Conservation (phyloP, 140 eudicot species). For the Oenanthe javanica region DNA sequence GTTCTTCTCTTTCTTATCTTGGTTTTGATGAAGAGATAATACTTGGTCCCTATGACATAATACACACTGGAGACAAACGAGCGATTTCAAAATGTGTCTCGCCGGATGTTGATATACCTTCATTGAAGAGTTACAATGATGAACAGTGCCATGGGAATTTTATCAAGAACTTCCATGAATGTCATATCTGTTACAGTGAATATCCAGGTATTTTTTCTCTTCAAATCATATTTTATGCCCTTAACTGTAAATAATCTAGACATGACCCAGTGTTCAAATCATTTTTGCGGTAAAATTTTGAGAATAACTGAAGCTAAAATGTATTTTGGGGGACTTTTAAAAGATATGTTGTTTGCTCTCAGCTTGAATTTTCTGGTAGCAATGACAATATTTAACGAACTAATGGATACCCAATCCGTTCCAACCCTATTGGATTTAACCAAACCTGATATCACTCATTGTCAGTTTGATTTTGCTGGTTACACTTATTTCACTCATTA, state of each 20-base stretch:
- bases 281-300: not conserved
- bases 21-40: slow-evolving; percentile 49
- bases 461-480: too few species aligned
- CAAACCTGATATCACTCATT: not conserved
- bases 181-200: slow-evolving; percentile 82
- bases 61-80: slow-evolving; percentile 46
- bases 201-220: slow-evolving; percentile 51
- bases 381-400: not conserved
- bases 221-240: not conserved
- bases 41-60: slow-evolving; percentile 65
- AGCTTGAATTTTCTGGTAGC: not conserved
- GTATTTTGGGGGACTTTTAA: not conserved
- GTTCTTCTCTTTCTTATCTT: slow-evolving; percentile 55
- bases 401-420: not conserved
- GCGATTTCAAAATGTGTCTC: slow-evolving; percentile 71
- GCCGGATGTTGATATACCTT: slow-evolving; percentile 67
- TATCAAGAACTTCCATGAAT: slow-evolving; percentile 61
- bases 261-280: not conserved
- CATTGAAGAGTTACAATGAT: slow-evolving; percentile 62
- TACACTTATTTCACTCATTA: too few species aligned
- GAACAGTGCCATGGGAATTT: slow-evolving; percentile 56
- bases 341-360: not conserved
- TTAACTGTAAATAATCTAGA: not conserved
- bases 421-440: not conserved
- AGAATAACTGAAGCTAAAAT: not conserved